Evolutionary conservation across 331 rosid genomes (phyloP).

Genomic region (Quercus lobata): DNA sequence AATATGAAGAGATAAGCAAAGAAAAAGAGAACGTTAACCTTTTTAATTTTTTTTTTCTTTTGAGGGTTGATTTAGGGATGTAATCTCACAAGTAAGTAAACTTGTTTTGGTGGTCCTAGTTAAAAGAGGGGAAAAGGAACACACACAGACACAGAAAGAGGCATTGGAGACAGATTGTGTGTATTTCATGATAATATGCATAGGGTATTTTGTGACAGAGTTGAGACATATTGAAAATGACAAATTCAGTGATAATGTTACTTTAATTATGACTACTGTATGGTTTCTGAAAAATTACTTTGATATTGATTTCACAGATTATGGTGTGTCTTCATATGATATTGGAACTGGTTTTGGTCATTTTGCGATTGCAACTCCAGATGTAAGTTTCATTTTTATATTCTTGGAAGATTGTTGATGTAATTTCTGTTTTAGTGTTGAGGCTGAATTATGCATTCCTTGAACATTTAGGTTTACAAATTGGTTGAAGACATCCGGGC

Average conservation of each 20-base stretch:
- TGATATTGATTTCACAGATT: conserved; percentile 42
- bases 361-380: conserved; percentile 76
- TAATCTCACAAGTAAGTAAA: no score
- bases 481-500: conserved; percentile 67
- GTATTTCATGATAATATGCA: neutral
- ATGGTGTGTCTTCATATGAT: conserved; percentile 73
- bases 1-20: no score
- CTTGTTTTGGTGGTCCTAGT: no score
- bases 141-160: no score
- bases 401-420: neutral
- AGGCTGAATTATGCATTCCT: conserved; percentile 7
- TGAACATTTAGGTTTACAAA: conserved; percentile 58
- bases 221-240: neutral
- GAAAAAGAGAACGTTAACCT: no score
- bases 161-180: no score
- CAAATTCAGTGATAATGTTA: neutral
- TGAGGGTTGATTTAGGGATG: no score
- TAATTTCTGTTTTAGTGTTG: conserved; percentile 4
- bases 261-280: neutral
- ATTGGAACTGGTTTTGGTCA: conserved; percentile 93
- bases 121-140: no score
- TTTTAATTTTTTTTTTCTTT: no score
- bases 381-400: conserved; percentile 50
- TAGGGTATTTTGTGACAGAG: neutral
- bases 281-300: neutral